Evolutionary conservation across 768 basidiomycete species (phyloP).

Genomic region (Mycena amicta): DNA sequence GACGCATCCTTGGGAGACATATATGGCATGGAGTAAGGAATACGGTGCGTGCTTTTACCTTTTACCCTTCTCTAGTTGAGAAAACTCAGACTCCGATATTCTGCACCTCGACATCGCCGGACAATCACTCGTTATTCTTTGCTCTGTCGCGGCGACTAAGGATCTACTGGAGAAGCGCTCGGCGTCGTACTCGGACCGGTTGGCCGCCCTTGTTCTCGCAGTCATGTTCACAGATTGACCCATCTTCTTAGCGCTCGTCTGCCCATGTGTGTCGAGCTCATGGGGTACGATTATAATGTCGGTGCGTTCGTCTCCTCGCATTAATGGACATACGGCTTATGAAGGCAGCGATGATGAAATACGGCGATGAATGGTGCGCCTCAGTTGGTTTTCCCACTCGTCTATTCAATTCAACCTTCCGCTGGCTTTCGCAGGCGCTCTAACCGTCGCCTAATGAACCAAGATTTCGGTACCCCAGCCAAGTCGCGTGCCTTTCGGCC

Average conservation of each 20-base stretch:
- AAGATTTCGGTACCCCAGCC: not conserved
- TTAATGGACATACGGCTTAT: not conserved
- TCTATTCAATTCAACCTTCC: not conserved
- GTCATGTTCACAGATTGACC: not conserved
- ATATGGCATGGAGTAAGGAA: slow-evolving; percentile 43
- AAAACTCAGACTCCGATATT: slow-evolving; percentile 32
- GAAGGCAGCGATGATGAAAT: slow-evolving; percentile 13
- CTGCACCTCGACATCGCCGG: slow-evolving; percentile 32
- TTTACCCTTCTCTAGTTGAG: not conserved
- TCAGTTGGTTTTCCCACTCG: not conserved
- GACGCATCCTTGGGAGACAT: slow-evolving; percentile 44
- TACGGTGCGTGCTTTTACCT: slow-evolving; percentile 31
- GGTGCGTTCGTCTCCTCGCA: not conserved
- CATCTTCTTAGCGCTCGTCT: slow-evolving; percentile 3
- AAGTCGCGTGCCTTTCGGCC: not conserved
- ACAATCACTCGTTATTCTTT: slow-evolving; percentile 34
- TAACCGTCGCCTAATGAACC: slow-evolving; percentile 9
- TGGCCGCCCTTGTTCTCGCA: slow-evolving; percentile 14
- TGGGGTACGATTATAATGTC: slow-evolving; percentile 12
- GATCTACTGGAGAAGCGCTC: slow-evolving; percentile 43
- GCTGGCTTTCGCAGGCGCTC: slow-evolving; percentile 5
- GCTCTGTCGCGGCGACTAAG: slow-evolving; percentile 33
- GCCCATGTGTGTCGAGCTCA: slow-evolving; percentile 18
- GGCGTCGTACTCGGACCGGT: slow-evolving; percentile 42
- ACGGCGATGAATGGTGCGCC: slow-evolving; percentile 13